A percentile compares a stretch with the other conserved stretches of the same genome.
phyloP scores from a whole-genome alignment of 345 rosid species.

The Populus tremula region DNA sequence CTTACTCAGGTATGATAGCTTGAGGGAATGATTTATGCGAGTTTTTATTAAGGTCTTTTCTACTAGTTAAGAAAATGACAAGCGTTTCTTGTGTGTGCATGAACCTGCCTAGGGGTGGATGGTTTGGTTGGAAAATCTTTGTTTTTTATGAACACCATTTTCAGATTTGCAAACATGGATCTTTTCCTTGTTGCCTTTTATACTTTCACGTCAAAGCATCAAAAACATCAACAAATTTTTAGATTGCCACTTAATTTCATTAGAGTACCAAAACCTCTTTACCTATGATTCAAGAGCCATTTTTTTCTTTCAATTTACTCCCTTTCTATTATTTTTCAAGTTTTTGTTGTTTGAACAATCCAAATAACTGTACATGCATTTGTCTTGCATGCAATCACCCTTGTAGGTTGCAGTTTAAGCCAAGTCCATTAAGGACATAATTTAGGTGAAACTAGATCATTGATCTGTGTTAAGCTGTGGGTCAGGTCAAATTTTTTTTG shows the following conservation, averaged over 20 bases:
- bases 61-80: not conserved
- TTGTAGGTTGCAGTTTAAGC: not conserved
- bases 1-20: slow-evolving; percentile 69
- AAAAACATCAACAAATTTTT: not conserved
- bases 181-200: not conserved
- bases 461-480: too few relatives aligned
- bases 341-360: not conserved
- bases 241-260: not conserved
- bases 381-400: not conserved
- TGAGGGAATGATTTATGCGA: not conserved
- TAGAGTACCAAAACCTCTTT: not conserved
- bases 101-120: not conserved
- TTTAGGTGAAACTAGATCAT: not conserved
- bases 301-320: not conserved
- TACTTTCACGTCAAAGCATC: not conserved
- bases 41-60: not conserved
- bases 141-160: not conserved
- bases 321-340: not conserved
- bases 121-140: not conserved
- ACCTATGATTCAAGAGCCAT: not conserved
- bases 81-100: not conserved
- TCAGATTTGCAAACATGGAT: not conserved
- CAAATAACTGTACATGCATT: not conserved
- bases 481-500: too few relatives aligned
- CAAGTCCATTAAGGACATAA: not conserved